phyloP scores from a whole-genome alignment of 352 stramenopile genomes.

The Pythium graminicola region DNA sequence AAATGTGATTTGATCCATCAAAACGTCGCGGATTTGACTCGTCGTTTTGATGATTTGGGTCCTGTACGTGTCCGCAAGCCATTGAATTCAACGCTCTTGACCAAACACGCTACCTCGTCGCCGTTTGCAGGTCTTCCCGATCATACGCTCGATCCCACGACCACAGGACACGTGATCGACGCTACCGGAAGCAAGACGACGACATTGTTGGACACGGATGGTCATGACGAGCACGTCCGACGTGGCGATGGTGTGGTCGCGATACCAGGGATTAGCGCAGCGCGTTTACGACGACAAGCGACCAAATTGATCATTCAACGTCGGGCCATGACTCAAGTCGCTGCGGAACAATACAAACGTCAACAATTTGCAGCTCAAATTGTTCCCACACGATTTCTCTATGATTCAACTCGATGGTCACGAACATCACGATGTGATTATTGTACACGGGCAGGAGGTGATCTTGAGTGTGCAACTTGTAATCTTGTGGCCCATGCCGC shows the following conservation, averaged over 20 bases:
- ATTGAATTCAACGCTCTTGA: constrained; percentile 12
- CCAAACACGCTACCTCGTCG: constrained; percentile 18
- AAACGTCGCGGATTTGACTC: constrained; percentile 13
- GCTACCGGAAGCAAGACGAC: not conserved
- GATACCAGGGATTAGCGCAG: constrained; percentile 16
- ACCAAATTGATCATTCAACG: constrained; percentile 22
- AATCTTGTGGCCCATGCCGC: constrained; percentile 54
- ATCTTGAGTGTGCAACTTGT: constrained; percentile 59
- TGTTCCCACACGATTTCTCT: constrained; percentile 47
- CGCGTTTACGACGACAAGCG: constrained; percentile 15
- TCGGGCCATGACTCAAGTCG: not conserved
- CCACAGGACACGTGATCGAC: not conserved
- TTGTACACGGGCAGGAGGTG: constrained; percentile 47
- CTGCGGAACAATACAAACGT: constrained; percentile 10
- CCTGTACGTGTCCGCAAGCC: constrained; percentile 9
- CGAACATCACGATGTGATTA: constrained; percentile 52
- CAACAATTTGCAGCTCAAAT: constrained; percentile 18
- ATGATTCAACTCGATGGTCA: constrained; percentile 32
- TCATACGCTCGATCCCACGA: constrained; percentile 7
- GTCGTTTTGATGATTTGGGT: constrained; percentile 10
- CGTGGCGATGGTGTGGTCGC: constrained; percentile 15
- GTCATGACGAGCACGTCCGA: constrained; percentile 15
- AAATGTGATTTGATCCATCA: constrained; percentile 13
- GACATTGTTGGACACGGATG: constrained; percentile 6
- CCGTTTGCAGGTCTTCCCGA: constrained; percentile 19